Evolutionary conservation across 495 filamentous ascomycete genomes (phyloP).

Genomic region (Penicillium angulare): DNA sequence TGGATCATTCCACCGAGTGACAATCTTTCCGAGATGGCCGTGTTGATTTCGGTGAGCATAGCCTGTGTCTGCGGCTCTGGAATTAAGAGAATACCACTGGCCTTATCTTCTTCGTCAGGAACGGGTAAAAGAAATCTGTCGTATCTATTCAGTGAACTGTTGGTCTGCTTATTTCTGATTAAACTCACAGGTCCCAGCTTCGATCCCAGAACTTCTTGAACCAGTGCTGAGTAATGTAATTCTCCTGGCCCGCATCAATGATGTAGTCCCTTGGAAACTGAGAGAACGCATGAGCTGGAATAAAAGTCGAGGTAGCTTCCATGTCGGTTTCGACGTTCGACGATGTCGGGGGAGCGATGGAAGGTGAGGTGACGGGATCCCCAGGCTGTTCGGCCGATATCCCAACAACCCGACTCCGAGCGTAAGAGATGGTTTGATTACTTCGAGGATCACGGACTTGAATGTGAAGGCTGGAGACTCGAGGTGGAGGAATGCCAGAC

Average conservation of each 20-base stretch:
- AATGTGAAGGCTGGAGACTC: no score
- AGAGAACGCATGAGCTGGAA: background rate
- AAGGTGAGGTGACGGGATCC: no score
- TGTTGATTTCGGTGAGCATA: background rate
- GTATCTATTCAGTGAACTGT: background rate
- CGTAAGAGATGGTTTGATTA: no score
- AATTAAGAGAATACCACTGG: background rate
- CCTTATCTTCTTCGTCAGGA: background rate
- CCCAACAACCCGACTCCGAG: no score
- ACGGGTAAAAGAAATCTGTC: background rate
- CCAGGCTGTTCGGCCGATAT: no score
- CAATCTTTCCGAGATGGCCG: background rate
- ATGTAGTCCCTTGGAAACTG: background rate
- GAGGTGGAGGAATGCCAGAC: no score
- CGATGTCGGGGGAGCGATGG: no score
- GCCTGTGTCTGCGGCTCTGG: background rate
- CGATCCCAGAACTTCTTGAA: background rate
- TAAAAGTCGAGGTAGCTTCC: background rate
- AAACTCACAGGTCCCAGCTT: background rate
- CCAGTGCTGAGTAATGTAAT: background rate
- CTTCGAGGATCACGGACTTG: no score
- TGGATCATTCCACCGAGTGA: background rate
- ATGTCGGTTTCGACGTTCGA: background rate
- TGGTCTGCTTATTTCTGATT: background rate
- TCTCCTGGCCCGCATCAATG: background rate